Percentiles rank a stretch among this genome's conserved stretches.
These are phyloP conservation scores for Hypoxylon sp. DNA, from an alignment of 2,329 filamentous ascomycete genomes.

Conservation along the genomic window DNA sequence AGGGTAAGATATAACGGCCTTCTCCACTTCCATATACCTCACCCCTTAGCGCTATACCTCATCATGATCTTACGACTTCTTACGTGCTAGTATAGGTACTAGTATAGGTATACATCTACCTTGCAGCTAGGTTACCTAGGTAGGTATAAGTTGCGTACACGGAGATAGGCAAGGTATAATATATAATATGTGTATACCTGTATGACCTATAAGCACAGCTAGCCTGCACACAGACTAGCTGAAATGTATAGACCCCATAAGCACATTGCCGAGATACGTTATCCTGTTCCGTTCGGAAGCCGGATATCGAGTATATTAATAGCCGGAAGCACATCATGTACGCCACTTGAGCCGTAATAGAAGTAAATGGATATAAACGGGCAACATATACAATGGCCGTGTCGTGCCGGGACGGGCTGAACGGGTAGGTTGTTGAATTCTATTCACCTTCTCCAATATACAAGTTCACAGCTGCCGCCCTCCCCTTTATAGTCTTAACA, in stretches of 20 bases:
- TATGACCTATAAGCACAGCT: neutral
- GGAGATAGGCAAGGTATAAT: neutral
- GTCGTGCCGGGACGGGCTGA: too few species aligned
- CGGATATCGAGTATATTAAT: constrained; percentile 6
- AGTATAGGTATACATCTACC: too few species aligned
- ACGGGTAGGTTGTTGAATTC: constrained; percentile 28
- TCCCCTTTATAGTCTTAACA: constrained; percentile 17
- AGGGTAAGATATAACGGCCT: neutral
- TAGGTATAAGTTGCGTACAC: neutral
- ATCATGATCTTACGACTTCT: neutral
- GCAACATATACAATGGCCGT: constrained; percentile 13
- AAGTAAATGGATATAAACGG: neutral
- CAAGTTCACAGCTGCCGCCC: constrained; percentile 29
- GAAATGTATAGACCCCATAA: neutral
- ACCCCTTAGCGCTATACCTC: neutral
- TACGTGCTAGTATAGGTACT: neutral
- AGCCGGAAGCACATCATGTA: constrained; percentile 4
- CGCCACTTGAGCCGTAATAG: neutral
- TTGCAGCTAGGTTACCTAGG: neutral
- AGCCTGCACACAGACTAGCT: neutral
- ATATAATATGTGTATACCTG: too few species aligned
- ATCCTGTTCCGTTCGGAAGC: constrained; percentile 11
- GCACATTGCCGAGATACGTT: constrained; percentile 26
- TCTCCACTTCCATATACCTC: neutral
- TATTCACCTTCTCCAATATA: constrained; percentile 40